Percentiles rank a stretch among this genome's conserved stretches.
These are phyloP conservation scores for Candida ortonii DNA, from an alignment of 805 yeast species.

Conservation along the genomic window DNA sequence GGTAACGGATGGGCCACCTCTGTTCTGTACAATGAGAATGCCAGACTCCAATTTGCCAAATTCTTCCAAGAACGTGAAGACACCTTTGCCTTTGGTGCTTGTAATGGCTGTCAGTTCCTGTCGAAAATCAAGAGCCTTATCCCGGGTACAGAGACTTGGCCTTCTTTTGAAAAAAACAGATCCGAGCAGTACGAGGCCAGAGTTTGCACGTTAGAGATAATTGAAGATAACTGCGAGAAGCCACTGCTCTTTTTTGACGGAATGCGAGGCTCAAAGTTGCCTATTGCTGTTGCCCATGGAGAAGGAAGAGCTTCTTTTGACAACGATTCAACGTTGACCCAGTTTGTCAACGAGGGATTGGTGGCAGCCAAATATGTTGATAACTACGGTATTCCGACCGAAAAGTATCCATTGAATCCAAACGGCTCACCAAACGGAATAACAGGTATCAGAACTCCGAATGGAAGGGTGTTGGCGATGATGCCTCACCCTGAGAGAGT, in stretches of 20 bases:
- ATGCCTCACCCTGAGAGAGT: constrained; percentile 99
- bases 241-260: constrained; percentile 73
- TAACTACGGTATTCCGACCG: constrained; percentile 83
- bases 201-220: constrained; percentile 81
- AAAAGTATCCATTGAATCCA: constrained; percentile 88
- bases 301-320: constrained; percentile 88
- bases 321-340: constrained; percentile 40
- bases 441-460: constrained; percentile 85
- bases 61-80: constrained; percentile 86
- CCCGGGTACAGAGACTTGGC: constrained; percentile 96
- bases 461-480: constrained; percentile 94
- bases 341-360: constrained; percentile 51
- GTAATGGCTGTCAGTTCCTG: constrained; percentile 97
- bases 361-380: constrained; percentile 80
- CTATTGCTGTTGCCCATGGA: constrained; percentile 98
- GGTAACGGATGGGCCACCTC: constrained; percentile 99
- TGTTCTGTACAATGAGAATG: constrained; percentile 75
- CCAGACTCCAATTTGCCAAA: constrained; percentile 68
- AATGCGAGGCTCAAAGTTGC: constrained; percentile 91
- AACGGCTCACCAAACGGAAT: constrained; percentile 94
- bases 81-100: constrained; percentile 96
- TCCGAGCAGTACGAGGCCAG: constrained; percentile 98
- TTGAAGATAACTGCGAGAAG: constrained; percentile 47
- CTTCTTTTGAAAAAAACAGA: constrained; percentile 83
- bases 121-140: constrained; percentile 80